Evolutionary conservation across 192 early-diverging fungal species (phyloP), one percentile per base, ranked within the genome.

Genomic region (Backusella liffmaniae): DNA sequence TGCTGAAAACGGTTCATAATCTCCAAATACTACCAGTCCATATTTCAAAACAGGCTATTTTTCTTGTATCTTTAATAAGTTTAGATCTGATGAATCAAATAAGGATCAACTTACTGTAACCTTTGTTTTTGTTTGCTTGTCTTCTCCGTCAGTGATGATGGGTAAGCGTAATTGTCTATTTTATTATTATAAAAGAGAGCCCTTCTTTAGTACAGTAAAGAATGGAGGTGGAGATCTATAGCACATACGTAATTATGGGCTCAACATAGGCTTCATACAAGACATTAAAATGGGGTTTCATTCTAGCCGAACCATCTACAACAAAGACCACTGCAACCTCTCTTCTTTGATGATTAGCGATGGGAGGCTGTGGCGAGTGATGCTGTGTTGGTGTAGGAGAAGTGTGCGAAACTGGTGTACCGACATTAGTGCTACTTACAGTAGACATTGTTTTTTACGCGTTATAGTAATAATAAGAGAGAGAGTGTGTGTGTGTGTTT

Each of bases 281-380:
- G 6, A 79, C 70, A 53, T 74, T 75, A 67, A 90, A 85, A 44
- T 82, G 71, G 3, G 78, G 77, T 13, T 78, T 81, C 84, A 90
- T 85, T 59, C 77, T 77, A 2, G 85, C 88, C 12, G 88, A 84
- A 37, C 82, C 84, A 72, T 90, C 88, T 59, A 90, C 79, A 2
- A 84, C 88, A 82, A 90, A 81, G 3, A 88, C 86, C 46, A 85
- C 85, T 4, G 85, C 83, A 39, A 90, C 84, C 68, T 90, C 86
- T 56, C 82, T 83, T 41, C 84, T 78, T 4, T 84, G 79, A n/a
- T 76, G 71, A 18, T 76, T 66, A 35, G 83, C 72, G 1, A 80
- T 26, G 15, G 70, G 51, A 21, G 69, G 75, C 30, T 76, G 76
- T 70, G 74, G 73, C 15, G 76, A 69, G 4, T 51, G 77, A 37